Conservation (phyloP, 305 asterid species). For the Euphrasia arctica region DNA sequence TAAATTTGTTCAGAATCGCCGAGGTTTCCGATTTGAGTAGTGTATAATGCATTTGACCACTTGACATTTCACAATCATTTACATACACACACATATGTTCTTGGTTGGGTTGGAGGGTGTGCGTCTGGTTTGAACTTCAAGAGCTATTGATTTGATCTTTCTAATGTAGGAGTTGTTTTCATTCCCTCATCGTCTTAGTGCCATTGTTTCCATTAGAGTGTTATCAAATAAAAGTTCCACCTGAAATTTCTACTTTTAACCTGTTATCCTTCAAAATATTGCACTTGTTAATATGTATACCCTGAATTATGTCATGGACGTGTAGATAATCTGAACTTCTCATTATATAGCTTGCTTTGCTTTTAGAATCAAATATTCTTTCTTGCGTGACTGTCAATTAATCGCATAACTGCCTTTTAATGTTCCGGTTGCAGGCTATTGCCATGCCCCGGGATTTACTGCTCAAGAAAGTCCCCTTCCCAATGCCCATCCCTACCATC, state of each 20-base stretch:
- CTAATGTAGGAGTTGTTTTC: not conserved
- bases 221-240: not conserved
- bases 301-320: not conserved
- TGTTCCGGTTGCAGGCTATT: slow-evolving; percentile 60
- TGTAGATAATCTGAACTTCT: slow-evolving; percentile 1
- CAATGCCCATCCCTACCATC: slow-evolving; percentile 85
- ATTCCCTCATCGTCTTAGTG: not conserved
- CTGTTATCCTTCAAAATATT: not conserved
- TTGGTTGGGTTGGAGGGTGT: not conserved
- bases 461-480: slow-evolving; percentile 82
- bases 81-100: not conserved
- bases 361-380: slow-evolving; percentile 2
- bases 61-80: not conserved
- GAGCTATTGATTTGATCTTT: not conserved
- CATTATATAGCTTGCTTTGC: not conserved
- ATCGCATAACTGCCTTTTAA: slow-evolving; percentile 22
- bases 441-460: slow-evolving; percentile 85
- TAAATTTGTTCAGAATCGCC: not conserved
- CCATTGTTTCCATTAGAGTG: not conserved
- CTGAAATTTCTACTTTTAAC: not conserved
- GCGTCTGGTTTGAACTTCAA: not conserved
- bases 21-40: not conserved
- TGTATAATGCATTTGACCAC: not conserved
- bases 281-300: not conserved
- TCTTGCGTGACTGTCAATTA: slow-evolving; percentile 1